Percentiles rank a stretch among this genome's conserved stretches.
phyloP scores from a whole-genome alignment of 805 yeast species.

The Wickerhamomyces rabaulensis region DNA sequence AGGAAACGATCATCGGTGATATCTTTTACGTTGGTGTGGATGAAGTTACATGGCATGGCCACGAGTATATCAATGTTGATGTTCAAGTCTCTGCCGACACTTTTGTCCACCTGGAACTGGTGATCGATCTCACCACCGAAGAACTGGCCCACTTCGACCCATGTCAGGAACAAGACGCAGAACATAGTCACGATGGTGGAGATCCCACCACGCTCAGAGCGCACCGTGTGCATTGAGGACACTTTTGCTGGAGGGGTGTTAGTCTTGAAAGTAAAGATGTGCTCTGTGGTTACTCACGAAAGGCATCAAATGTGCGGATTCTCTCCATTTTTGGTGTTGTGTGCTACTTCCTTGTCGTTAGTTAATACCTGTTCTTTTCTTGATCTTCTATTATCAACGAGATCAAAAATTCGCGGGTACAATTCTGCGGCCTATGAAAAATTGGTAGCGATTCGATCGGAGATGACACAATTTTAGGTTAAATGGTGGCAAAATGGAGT shows the following conservation, averaged over 20 bases:
- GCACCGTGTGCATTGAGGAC: conserved; percentile 61
- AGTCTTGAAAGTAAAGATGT: neutral
- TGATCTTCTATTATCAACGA: neutral
- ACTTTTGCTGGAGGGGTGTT: conserved; percentile 49
- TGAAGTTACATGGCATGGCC: conserved; percentile 73
- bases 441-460: too few species aligned
- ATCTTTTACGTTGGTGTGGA: conserved; percentile 76
- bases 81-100: conserved; percentile 49
- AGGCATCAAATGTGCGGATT: conserved; percentile 63
- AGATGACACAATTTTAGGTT: too few species aligned
- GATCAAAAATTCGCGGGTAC: neutral
- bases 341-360: neutral
- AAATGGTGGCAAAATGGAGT: neutral
- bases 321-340: conserved; percentile 2
- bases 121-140: conserved; percentile 79
- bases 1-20: conserved; percentile 69
- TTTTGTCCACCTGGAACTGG: conserved; percentile 68
- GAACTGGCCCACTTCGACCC: conserved; percentile 82
- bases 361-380: neutral
- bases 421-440: neutral
- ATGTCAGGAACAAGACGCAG: conserved; percentile 60
- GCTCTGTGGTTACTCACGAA: conserved; percentile 39
- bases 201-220: conserved; percentile 73
- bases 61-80: conserved; percentile 78
- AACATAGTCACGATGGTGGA: conserved; percentile 63